These are phyloP conservation scores for Termitomyces sp. DNA, from an alignment of 768 basidiomycete species.

Conservation along the genomic window DNA sequence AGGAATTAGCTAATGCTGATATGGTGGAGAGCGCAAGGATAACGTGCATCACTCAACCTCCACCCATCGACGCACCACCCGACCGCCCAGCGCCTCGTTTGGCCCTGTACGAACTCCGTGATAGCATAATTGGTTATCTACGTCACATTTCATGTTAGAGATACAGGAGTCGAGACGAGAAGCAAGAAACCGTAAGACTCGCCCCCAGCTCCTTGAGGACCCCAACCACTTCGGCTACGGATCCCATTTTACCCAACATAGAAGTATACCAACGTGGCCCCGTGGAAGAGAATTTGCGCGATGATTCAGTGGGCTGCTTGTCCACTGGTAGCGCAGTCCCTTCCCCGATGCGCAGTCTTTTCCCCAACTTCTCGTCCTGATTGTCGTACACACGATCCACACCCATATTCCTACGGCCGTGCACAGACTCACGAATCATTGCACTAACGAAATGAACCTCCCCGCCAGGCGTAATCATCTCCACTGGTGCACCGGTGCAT, in stretches of 20 bases:
- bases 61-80: slow-evolving; percentile 73
- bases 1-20: background rate
- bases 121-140: slow-evolving; percentile 87
- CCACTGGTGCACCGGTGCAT: slow-evolving; percentile 81
- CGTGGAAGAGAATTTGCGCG: background rate
- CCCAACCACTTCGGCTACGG: slow-evolving; percentile 56
- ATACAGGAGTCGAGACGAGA: background rate
- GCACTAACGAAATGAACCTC: slow-evolving; percentile 70
- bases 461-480: slow-evolving; percentile 89
- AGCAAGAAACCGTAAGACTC: slow-evolving; percentile 3
- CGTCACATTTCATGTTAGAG: background rate
- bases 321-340: background rate
- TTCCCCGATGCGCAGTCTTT: background rate
- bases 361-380: background rate
- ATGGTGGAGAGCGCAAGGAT: background rate
- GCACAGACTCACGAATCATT: slow-evolving; percentile 75
- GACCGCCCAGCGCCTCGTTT: slow-evolving; percentile 88
- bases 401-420: background rate
- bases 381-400: background rate
- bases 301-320: background rate
- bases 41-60: slow-evolving; percentile 74
- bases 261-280: slow-evolving; percentile 82
- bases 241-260: slow-evolving; percentile 84
- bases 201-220: slow-evolving; percentile 39
- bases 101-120: slow-evolving; percentile 79